Base-by-base conservation (phyloP, 2,329 filamentous ascomycete species). In the Pezizomycotina sp. region DNA sequence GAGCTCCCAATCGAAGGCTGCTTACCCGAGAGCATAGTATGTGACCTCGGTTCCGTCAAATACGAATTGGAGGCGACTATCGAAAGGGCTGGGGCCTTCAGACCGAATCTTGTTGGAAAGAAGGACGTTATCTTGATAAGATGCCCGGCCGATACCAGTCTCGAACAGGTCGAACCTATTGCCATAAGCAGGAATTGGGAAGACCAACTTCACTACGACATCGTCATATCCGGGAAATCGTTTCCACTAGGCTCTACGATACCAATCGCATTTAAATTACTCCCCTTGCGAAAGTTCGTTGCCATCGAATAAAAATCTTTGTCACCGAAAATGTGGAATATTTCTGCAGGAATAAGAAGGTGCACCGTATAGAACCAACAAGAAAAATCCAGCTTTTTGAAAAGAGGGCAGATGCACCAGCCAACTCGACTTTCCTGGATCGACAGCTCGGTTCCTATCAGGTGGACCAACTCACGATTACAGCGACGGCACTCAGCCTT, bases 171-270 rank as follows among this genome's bases (percentile, higher is more conserved):
- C 16, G 84, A 93, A 54, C 84, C 84, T 2, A 92, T 93, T 50
- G 86, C 83, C 7, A 92, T 93, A 52, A 86, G 79, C 47, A 68
- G 84, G 13, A 83, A 81, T 45, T 93, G 84, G 84, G 84, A 93
- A 55, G 83, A 93, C 49, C 84, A 92, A 53, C 63, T 93, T 20
- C 82, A 91, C 52, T 93, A 93, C 59, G 84, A 93, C 52, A 92
- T 93, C 49, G 76, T 92, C 54, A 92, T 93, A 36, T 92, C 83
- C 1, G 84, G 84, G 36, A 92, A 92, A 64, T 91, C 83, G 1
- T 93, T 93, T 42, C 81, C 84, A 0, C 69, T 93, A 13, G 84
- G 84, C 10, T 70, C 77, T 24, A 79, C 79, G 50, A 81, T 93
- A 10, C 84, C 84, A 1, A 89, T 93, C 41, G 83, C 83, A 1